Percentiles rank a stretch among this genome's conserved stretches.
Conservation (phyloP, 495 filamentous ascomycete genomes). For the Podospora comata region DNA sequence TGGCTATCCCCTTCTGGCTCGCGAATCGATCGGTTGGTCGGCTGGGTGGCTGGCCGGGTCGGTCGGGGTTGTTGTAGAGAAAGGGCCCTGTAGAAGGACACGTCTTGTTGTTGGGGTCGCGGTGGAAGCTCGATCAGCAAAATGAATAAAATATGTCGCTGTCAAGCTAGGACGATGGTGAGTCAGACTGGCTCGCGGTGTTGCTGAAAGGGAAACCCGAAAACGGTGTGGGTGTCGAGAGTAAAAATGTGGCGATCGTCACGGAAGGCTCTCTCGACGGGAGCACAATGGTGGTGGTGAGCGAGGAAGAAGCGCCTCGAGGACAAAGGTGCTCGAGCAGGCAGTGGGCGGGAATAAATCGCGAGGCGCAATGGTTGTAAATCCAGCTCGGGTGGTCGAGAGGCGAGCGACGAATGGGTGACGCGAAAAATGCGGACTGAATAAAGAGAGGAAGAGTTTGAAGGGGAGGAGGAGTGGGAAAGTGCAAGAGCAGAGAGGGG, state of each 20-base stretch:
- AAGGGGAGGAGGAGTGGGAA: constrained; percentile 32
- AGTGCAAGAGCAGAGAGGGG: constrained; percentile 31
- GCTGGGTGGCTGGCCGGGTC: background rate
- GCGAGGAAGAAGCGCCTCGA: constrained; percentile 32
- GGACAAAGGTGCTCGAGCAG: constrained; percentile 33
- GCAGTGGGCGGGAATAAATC: constrained; percentile 21
- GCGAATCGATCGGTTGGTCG: background rate
- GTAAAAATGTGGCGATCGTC: constrained; percentile 22
- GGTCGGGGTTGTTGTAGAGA: background rate
- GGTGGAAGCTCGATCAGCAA: constrained; percentile 10
- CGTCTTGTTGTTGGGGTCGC: constrained; percentile 13
- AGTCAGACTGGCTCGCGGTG: constrained; percentile 2
- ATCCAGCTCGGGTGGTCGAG: constrained; percentile 22
- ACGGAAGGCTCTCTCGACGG: constrained; percentile 20
- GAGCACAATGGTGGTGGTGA: constrained; percentile 27
- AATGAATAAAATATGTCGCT: background rate
- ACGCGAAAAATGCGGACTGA: constrained; percentile 31
- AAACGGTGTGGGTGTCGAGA: constrained; percentile 15
- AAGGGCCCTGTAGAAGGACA: constrained; percentile 14
- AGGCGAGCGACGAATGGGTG: constrained; percentile 27
- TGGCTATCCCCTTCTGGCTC: background rate
- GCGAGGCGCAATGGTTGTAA: constrained; percentile 24
- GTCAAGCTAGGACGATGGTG: background rate
- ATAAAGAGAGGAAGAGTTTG: constrained; percentile 37
- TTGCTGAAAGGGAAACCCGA: constrained; percentile 5